Evolutionary conservation across 1,284 basidiomycete species (phyloP).

Genomic region (Polyporus tsugae): DNA sequence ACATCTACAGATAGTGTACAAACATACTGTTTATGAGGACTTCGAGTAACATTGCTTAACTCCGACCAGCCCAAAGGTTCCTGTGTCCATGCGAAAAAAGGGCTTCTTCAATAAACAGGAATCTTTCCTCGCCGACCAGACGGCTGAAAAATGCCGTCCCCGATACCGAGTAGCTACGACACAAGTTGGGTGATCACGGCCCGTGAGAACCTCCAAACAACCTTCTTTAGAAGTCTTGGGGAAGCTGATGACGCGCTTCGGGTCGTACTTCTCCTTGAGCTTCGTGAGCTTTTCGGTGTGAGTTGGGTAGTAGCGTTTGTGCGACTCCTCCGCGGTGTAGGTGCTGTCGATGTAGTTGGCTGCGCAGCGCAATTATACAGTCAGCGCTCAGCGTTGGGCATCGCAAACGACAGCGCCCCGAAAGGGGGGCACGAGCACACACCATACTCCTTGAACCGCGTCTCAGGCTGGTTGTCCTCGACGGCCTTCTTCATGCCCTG

Average conservation of each 20-base stretch:
- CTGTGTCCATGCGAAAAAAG: too few relatives aligned
- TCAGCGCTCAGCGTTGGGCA: not conserved
- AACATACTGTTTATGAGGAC: too few relatives aligned
- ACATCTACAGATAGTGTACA: too few relatives aligned
- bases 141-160: too few relatives aligned
- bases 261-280: slow-evolving; percentile 25
- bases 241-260: slow-evolving; percentile 19
- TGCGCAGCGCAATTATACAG: not conserved
- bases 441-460: slow-evolving; percentile 21
- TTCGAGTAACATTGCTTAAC: too few relatives aligned
- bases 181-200: too few relatives aligned
- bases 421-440: not conserved
- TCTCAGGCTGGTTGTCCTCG: slow-evolving; percentile 17
- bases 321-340: slow-evolving; percentile 18
- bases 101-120: too few relatives aligned
- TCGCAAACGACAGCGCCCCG: not conserved
- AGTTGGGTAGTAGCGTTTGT: slow-evolving; percentile 20
- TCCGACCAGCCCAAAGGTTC: too few relatives aligned
- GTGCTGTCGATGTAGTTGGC: slow-evolving; percentile 26
- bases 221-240: slow-evolving; percentile 23
- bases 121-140: too few relatives aligned
- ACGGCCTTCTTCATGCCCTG: slow-evolving; percentile 23
- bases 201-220: too few relatives aligned
- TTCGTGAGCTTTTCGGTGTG: slow-evolving; percentile 17
- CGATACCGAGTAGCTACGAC: too few relatives aligned